Base-by-base conservation (phyloP, 2,329 filamentous ascomycete genomes). In the Calonectria crousiana region DNA sequence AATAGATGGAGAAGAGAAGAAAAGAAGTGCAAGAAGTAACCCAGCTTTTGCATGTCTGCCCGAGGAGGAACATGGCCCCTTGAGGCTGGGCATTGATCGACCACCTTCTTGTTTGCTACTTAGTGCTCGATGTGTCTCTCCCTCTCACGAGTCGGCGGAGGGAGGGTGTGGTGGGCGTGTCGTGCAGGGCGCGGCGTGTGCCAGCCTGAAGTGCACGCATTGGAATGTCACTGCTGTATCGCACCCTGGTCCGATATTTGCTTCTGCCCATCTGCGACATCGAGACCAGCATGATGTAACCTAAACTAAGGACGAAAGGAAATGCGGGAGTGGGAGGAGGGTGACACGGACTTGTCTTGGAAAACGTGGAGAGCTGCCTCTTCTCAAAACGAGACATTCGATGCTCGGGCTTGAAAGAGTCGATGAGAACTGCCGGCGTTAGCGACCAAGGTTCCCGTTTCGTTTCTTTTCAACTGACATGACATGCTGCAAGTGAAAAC, bases 251-350 rank as follows among this genome's bases (percentile, higher is more conserved):
- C 66, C 72, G 65, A 78, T 64, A 76, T 79, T 62, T 79, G 76
- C 78, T 79, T 79, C 72, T 79, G 73, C 32, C 41, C 49, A 32
- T 66, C 36, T 60, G 71, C 69, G 70, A 73, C 78, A 77, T 76
- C 30, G 34, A 56, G 51, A 69, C 52, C 67, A 74, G 73, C 56
- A 66, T 74, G 67, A 79, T 77, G 77, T 69, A 75, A 76, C 73
- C 56, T 62, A 62, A 41, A 41, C 36, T 28, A 65, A 69, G 56
- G 41, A 34, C 60, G 51, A 38, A 75, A 56, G 73, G 67, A 76
- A 71, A 72, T 53, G 38, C 28, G 56, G 73, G 30, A 72, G 70
- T 71, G 66, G 32, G 69, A 71, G 71, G 71, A 52, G 62, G 51
- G 26, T 13, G 18, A 26, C 47, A 32, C 49, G 14, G 41, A 36